These are phyloP conservation scores for Xylaria sp. DNA, from an alignment of 2,329 filamentous ascomycete species.

Conservation along the genomic window DNA sequence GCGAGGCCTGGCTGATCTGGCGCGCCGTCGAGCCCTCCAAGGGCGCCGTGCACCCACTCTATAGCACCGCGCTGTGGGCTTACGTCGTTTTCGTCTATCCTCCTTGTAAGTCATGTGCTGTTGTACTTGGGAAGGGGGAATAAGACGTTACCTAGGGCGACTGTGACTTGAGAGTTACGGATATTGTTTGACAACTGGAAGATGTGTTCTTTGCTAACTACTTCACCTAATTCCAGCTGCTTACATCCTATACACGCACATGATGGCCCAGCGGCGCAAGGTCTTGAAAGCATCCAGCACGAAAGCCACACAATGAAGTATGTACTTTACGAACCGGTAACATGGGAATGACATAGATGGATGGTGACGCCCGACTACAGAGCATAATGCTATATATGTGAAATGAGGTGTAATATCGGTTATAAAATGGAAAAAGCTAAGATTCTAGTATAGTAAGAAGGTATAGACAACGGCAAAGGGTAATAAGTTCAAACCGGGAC, in stretches of 20 bases:
- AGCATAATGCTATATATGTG: background rate
- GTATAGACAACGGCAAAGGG: constrained; percentile 36
- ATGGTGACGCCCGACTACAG: constrained; percentile 18
- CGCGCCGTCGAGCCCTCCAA: constrained; percentile 71
- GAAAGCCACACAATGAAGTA: constrained; percentile 57
- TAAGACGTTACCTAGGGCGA: background rate
- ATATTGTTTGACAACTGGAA: background rate
- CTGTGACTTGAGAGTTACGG: background rate
- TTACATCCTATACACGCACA: constrained; percentile 90
- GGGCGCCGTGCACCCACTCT: constrained; percentile 59
- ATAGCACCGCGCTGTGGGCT: constrained; percentile 74
- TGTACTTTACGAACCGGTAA: background rate
- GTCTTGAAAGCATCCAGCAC: constrained; percentile 72
- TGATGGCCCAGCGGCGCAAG: constrained; percentile 91
- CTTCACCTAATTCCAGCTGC: constrained; percentile 61
- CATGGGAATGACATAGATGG: constrained; percentile 21
- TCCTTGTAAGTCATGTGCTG: constrained; percentile 69
- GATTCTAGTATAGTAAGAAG: constrained; percentile 7
- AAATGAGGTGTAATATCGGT: constrained; percentile 20
- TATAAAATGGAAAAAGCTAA: constrained; percentile 12
- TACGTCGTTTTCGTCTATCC: constrained; percentile 85
- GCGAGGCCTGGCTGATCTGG: constrained; percentile 86
- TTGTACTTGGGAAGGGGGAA: constrained; percentile 1
- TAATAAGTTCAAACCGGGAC: constrained; percentile 23
- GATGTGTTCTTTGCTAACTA: constrained; percentile 20